Base-by-base conservation (phyloP, 2,329 filamentous ascomycete genomes). In the Neofusicoccum ribis region DNA sequence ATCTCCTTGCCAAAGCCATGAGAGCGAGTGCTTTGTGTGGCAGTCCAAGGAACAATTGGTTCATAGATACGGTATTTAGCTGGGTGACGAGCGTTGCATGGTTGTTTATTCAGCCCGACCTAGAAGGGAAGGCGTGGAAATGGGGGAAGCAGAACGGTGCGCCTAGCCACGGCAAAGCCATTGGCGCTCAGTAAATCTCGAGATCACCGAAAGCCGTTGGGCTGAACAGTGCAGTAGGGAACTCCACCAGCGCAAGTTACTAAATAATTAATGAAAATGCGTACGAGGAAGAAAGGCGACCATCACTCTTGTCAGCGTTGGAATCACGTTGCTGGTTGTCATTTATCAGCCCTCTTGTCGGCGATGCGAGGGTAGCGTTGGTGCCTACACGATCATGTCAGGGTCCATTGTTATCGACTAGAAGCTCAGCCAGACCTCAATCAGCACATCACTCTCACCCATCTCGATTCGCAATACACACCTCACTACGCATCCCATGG, bases 1-100 rank as follows among this genome's bases (percentile, higher is more conserved):
- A 88, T 66, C 87, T 89, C 68, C 74, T 97, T 52, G 91, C 90
- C 1, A 78, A 86, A 64, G 72, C 92, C 66, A 90, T 97, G 87
- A 88, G 89, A 69, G 89, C 85, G 20, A 79, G 80, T 31, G 75
- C 79, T 31, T 73, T 86, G 67, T 83, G 83, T 4, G 81, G 82
- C 39, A 85, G 83, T 68, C 81, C 83, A 34, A 81, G 83, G 67
- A 84, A 87, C 68, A 82, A 79, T 43, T 74, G 82, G 65, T 68
- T 88, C 11, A 70, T 81, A 15, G 86, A 88, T 69, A 86, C 84
- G 2, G 66, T 87, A 56, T 81, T 82, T 49, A 80, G 81, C 66
- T 87, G 84, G 82, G 69, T 85, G 6, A 81, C 82, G 52, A 80
- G 78, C 61, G 68, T 88, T 39, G 80, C 82, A 12, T 86, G 86